phyloP scores from a whole-genome alignment of 371 early-diverging fungal species.

The Apophysomyces ossiformis region DNA sequence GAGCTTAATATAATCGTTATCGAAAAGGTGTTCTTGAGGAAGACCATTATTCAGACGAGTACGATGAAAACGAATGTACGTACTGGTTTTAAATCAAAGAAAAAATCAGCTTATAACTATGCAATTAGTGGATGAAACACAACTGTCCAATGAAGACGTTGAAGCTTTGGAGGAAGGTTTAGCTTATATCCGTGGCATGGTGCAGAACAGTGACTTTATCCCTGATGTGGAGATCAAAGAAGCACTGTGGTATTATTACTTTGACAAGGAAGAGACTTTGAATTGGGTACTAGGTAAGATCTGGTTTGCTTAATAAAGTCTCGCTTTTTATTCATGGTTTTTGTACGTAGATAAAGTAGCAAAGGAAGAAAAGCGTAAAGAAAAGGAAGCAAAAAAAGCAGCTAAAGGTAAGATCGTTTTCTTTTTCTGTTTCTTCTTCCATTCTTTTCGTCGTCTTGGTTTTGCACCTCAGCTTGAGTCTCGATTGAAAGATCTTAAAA shows the following conservation, averaged over 20 bases:
- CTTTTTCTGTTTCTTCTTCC: conserved; percentile 8
- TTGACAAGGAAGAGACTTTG: conserved; percentile 60
- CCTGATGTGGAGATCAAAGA: conserved; percentile 65
- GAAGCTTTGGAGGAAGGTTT: conserved; percentile 59
- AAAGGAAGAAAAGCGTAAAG: conserved; percentile 51
- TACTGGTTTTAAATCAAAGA: neutral
- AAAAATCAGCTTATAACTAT: neutral
- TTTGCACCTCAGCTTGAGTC: neutral
- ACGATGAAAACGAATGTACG: conserved; percentile 54
- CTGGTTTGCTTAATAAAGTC: neutral
- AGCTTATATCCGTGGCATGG: conserved; percentile 50
- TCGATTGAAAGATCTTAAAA: too few species aligned
- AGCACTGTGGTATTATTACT: conserved; percentile 69
- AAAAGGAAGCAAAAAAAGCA: conserved; percentile 40
- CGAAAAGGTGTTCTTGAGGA: conserved; percentile 66
- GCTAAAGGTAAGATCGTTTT: conserved; percentile 35
- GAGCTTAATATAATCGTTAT: neutral
- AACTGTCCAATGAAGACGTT: conserved; percentile 50
- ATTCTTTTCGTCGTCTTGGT: neutral
- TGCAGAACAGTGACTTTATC: conserved; percentile 55
- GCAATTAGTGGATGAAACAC: conserved; percentile 37
- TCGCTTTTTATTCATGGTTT: neutral
- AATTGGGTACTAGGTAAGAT: conserved; percentile 63
- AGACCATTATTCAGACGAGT: conserved; percentile 62
- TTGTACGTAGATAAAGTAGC: conserved; percentile 41